Evolutionary conservation across 495 filamentous ascomycete genomes (phyloP).

Genomic region (Aspergillus haitiensis): DNA sequence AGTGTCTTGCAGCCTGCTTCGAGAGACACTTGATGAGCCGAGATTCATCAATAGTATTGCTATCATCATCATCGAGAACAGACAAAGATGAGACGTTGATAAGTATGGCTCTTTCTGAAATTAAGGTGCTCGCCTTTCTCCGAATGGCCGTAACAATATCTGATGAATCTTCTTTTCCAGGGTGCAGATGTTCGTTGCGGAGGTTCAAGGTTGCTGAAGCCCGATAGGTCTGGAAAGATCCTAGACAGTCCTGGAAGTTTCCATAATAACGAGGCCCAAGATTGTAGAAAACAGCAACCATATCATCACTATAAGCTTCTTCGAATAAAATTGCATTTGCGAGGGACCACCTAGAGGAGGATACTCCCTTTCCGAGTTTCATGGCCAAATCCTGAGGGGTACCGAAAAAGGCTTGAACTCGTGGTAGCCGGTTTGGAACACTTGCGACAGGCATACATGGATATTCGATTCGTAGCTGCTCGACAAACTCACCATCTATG

Average conservation of each 20-base stretch:
- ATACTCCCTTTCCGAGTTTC: constrained; percentile 71
- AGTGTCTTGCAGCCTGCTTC: constrained; percentile 66
- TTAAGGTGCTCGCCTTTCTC: constrained; percentile 72
- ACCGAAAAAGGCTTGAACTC: constrained; percentile 88
- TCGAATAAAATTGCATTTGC: constrained; percentile 86
- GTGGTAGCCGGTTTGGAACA: constrained; percentile 54
- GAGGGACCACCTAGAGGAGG: constrained; percentile 80
- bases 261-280: constrained; percentile 89
- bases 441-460: constrained; percentile 60
- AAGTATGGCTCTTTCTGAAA: constrained; percentile 80
- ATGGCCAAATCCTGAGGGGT: constrained; percentile 89
- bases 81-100: constrained; percentile 79
- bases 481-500: constrained; percentile 88
- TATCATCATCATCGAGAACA: constrained; percentile 73
- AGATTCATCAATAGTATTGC: constrained; percentile 66
- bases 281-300: constrained; percentile 85
- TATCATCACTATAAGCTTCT: constrained; percentile 85
- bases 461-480: constrained; percentile 87
- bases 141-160: constrained; percentile 88
- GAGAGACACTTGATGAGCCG: constrained; percentile 76
- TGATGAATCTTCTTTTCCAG: constrained; percentile 86
- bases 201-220: constrained; percentile 90
- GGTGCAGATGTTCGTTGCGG: constrained; percentile 87
- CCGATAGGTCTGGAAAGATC: constrained; percentile 94
- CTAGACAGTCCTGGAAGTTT: constrained; percentile 94